Base-by-base conservation (phyloP, 306 rosid genomes). In the Rosa chinensis region DNA sequence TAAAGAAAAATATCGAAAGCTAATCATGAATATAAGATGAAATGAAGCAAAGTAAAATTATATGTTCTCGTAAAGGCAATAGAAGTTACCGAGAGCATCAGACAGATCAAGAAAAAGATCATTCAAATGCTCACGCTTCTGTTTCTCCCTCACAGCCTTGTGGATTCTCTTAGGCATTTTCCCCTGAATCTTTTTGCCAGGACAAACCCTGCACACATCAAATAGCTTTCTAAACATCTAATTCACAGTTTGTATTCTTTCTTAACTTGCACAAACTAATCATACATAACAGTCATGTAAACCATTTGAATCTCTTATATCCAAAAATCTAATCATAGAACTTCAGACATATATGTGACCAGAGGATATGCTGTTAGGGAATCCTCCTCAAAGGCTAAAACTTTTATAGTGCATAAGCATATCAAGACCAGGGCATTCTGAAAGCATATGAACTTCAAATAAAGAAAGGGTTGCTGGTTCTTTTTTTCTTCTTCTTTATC, bases 81-180 rank as follows among this genome's bases (percentile, higher is more conserved):
- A 78, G 66, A 68, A 63, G 55, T 87, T 89, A 95, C 99, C 99
- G 66, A 95, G 89, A 59, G 85, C 87, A 77, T 77, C 80, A 69
- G 98, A 91, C 47, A 95, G 94, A 80, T 90, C 93, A n/a, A 93
- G 80, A 85, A 95, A 93, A 72, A 91, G 93, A 45, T 93, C 94
- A 16, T 95, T 95, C 82, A 93, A 87, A 69, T 86, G 94, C 70
- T 91, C 99, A 5, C 99, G 94, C 92, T 95, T 95, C 91, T 83
- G 74, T 84, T 87, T 95, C 92, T 95, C 99, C 89, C 94, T 90
- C 89, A 90, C 98, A 23, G 99, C 87, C 90, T 95, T 95, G 86
- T 88, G 96, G 79, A 93, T 81, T 81, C 96, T 89, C 80, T 82
- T 93, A 11, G 98, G 98, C 52, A 81, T 83, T 86, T 89, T 95